Conservation (phyloP, 306 rosid species). For the Sphenostylis stenocarpa region DNA sequence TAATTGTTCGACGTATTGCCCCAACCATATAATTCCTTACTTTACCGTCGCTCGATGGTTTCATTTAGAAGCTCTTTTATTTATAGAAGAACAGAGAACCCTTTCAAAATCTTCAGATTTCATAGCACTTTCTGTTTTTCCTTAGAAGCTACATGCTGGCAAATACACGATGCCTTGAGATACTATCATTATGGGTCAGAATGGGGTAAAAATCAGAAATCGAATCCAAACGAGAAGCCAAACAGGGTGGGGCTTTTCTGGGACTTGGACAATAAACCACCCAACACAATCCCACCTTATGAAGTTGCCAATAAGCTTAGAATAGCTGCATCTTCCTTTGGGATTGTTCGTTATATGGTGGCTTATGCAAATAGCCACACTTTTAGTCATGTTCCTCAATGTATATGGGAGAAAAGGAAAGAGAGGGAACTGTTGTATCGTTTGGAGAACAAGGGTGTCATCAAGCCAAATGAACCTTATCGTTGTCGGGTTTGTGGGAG, state of each 20-base stretch:
- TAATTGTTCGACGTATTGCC: background rate
- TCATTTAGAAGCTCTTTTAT: background rate
- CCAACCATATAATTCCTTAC: constrained; percentile 9
- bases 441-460: constrained; percentile 58
- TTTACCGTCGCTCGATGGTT: background rate
- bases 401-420: constrained; percentile 51
- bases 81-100: background rate
- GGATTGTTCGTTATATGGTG: constrained; percentile 60
- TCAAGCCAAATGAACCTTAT: constrained; percentile 52
- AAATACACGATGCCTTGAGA: constrained; percentile 17
- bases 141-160: background rate
- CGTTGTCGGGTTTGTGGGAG: constrained; percentile 82
- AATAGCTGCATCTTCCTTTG: constrained; percentile 65
- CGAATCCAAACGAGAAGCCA: constrained; percentile 23
- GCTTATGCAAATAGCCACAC: constrained; percentile 71
- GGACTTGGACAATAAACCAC: constrained; percentile 88
- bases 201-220: constrained; percentile 7
- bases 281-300: constrained; percentile 64
- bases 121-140: constrained; percentile 25
- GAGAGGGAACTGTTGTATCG: constrained; percentile 48
- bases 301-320: constrained; percentile 75
- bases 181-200: constrained; percentile 35
- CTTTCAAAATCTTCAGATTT: constrained; percentile 35
- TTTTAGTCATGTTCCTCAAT: constrained; percentile 54
- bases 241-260: constrained; percentile 71